Conservation (phyloP, 2,329 filamentous ascomycete species). For the Mollisia scopiformis region DNA sequence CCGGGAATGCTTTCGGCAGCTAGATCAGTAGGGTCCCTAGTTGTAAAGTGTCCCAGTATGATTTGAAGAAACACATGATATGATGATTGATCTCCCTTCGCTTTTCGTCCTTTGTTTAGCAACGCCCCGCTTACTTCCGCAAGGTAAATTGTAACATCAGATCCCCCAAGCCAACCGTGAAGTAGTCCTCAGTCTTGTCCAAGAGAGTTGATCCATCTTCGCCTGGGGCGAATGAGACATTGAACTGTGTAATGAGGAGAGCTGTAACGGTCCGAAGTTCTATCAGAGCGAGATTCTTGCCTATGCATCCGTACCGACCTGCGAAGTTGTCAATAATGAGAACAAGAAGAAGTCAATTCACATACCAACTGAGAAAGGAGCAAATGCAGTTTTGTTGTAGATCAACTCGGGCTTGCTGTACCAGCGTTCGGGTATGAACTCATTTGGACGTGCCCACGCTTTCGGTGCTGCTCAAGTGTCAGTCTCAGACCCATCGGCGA, state of each 20-base stretch:
- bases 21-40: neutral
- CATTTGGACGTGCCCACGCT: constrained; percentile 5
- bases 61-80: neutral
- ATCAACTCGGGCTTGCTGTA: constrained; percentile 26
- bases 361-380: constrained; percentile 35
- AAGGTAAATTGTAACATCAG: constrained; percentile 23
- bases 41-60: neutral
- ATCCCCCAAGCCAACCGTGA: constrained; percentile 20
- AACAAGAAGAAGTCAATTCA: neutral
- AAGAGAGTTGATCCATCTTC: constrained; percentile 21
- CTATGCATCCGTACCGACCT: constrained; percentile 25
- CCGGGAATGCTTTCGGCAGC: neutral
- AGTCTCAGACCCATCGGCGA: neutral
- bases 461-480: neutral
- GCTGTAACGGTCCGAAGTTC: constrained; percentile 22
- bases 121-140: neutral
- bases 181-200: constrained; percentile 19
- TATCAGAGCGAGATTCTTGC: constrained; percentile 26
- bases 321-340: neutral
- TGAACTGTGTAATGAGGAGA: constrained; percentile 20
- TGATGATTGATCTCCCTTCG: neutral
- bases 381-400: constrained; percentile 28
- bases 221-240: constrained; percentile 22
- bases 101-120: neutral
- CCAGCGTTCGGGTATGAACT: constrained; percentile 30